These are phyloP conservation scores for Nigrospora oryzae DNA, from an alignment of 2,329 filamentous ascomycete species.

Conservation along the genomic window DNA sequence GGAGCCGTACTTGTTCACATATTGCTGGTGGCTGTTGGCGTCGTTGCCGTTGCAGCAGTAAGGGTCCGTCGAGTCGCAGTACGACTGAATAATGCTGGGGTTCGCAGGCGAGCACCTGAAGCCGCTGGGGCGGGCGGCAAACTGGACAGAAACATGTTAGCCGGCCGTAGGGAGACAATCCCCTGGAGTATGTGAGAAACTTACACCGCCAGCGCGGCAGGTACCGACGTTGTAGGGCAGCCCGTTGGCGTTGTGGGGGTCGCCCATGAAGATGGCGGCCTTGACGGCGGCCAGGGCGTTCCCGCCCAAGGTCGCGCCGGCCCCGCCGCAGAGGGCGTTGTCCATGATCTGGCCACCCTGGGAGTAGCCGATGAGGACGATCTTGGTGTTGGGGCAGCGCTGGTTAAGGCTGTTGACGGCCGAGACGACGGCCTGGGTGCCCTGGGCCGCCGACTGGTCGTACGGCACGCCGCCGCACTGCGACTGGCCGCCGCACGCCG, in stretches of 20 bases:
- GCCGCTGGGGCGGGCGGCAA: slow-evolving; percentile 48
- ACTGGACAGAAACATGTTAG: slow-evolving; percentile 28
- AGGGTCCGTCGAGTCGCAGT: slow-evolving; percentile 56
- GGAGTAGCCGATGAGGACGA: slow-evolving; percentile 56
- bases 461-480: slow-evolving; percentile 48
- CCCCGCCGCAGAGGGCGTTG: slow-evolving; percentile 51
- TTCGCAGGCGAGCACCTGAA: slow-evolving; percentile 46
- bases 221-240: slow-evolving; percentile 54
- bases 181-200: slow-evolving; percentile 14
- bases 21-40: slow-evolving; percentile 51
- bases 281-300: slow-evolving; percentile 45
- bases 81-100: slow-evolving; percentile 47
- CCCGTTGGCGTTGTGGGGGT: slow-evolving; percentile 46
- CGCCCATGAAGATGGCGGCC: slow-evolving; percentile 54
- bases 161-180: background rate
- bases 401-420: slow-evolving; percentile 47
- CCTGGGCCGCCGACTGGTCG: slow-evolving; percentile 43
- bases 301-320: slow-evolving; percentile 34
- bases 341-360: slow-evolving; percentile 58
- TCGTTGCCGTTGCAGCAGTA: slow-evolving; percentile 61
- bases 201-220: slow-evolving; percentile 49
- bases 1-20: slow-evolving; percentile 53
- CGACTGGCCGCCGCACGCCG: slow-evolving; percentile 50
- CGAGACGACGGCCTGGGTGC: slow-evolving; percentile 44
- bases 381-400: slow-evolving; percentile 45